Conservation (phyloP, 176 grass and related monocot species). For the Oryza rufipogon region DNA sequence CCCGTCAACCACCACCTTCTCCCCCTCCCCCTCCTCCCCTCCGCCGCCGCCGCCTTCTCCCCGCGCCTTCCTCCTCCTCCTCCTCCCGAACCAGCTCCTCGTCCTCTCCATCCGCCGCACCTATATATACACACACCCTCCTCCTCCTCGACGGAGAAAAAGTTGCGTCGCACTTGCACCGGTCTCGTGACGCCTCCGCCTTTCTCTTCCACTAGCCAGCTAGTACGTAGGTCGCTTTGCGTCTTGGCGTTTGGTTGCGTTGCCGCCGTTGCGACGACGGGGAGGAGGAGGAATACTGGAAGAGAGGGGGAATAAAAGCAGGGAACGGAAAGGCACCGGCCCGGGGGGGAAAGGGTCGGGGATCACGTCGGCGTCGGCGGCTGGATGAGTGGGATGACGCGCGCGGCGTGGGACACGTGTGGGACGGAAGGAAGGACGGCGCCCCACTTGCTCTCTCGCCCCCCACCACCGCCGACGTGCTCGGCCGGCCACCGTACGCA, state of each 20-base stretch:
- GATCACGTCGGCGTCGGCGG: neutral
- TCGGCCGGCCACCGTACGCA: neutral
- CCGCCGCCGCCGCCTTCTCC: neutral
- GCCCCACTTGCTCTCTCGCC: slow-evolving; percentile 27
- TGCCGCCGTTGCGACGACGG: neutral
- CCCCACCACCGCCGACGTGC: neutral
- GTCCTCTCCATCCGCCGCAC: slow-evolving; percentile 46
- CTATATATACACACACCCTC: slow-evolving; percentile 8
- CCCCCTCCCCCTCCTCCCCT: neutral
- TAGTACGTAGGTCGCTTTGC: slow-evolving; percentile 38
- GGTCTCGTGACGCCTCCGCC: slow-evolving; percentile 14
- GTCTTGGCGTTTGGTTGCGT: slow-evolving; percentile 19
- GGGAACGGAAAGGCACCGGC: slow-evolving; percentile 18
- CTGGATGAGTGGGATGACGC: slow-evolving; percentile 34
- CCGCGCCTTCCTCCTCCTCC: slow-evolving; percentile 34
- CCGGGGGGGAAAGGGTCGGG: slow-evolving; percentile 24
- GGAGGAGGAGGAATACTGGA: neutral
- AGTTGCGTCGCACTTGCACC: slow-evolving; percentile 50
- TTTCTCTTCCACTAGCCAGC: slow-evolving; percentile 11
- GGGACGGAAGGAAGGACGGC: neutral
- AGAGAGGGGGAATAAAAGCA: slow-evolving; percentile 18
- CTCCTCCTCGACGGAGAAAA: slow-evolving; percentile 4
- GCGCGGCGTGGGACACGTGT: slow-evolving; percentile 22
- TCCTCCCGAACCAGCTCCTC: slow-evolving; percentile 61
- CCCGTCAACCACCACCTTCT: slow-evolving; percentile 75